Conservation (phyloP, 2,329 filamentous ascomycete species). For the Ophiostoma ips region DNA sequence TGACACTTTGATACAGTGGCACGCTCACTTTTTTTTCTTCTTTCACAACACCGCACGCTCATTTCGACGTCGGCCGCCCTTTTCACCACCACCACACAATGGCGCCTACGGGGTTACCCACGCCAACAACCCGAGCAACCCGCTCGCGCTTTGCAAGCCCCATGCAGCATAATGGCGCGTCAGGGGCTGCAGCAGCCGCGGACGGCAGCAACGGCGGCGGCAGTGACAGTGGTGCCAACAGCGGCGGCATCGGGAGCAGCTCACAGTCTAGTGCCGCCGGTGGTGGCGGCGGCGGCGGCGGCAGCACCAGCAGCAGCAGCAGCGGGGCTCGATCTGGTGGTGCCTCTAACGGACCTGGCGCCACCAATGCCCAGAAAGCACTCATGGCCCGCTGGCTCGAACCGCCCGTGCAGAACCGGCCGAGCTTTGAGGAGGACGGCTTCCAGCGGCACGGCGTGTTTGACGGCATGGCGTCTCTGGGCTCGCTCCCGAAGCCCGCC, state of each 20-base stretch:
- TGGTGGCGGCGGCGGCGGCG: neutral
- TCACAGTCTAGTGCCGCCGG: too few relatives aligned
- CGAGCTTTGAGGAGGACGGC: slow-evolving; percentile 69
- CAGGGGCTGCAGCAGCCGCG: slow-evolving; percentile 8
- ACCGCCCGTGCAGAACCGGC: slow-evolving; percentile 41
- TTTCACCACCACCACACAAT: slow-evolving; percentile 9
- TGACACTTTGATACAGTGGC: too few relatives aligned
- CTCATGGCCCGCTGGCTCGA: slow-evolving; percentile 43
- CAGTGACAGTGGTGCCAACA: neutral
- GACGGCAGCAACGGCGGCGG: neutral
- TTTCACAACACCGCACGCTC: neutral
- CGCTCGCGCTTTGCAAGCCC: slow-evolving; percentile 46
- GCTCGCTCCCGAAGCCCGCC: slow-evolving; percentile 51
- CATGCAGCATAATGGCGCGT: slow-evolving; percentile 18
- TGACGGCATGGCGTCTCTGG: slow-evolving; percentile 72
- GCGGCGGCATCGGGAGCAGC: neutral
- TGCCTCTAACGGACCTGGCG: neutral
- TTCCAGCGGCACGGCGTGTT: slow-evolving; percentile 63
- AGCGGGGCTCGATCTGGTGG: neutral
- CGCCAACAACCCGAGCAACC: slow-evolving; percentile 33
- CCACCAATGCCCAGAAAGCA: slow-evolving; percentile 27
- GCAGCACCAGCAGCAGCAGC: slow-evolving; percentile 3
- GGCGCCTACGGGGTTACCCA: too few relatives aligned
- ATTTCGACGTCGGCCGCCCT: neutral
- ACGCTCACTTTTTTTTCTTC: neutral